Evolutionary conservation across 208 protist species (phyloP), one percentile per base, ranked within the genome.

Genomic region (Wallacemonas sp.): DNA sequence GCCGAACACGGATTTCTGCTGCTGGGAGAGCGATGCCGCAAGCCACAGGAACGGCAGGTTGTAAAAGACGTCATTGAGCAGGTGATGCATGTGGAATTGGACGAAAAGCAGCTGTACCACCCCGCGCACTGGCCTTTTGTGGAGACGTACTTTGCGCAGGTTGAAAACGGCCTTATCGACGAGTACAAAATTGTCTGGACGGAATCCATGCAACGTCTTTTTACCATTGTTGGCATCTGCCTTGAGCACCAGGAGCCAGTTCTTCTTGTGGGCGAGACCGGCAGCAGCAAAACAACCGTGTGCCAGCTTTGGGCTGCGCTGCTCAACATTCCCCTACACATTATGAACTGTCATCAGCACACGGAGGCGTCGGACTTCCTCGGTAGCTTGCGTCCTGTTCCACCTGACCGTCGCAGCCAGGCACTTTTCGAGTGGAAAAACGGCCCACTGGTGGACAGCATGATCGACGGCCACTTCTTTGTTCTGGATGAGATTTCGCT

Each of bases 401-500:
- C 77, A 38, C 88, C 90, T 44, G 80, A 96, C 38, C 75, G 86
- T n/a, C 86, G 80, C 27, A 82, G 84, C 59, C 70, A 78, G 41
- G 80, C 76, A 4, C 72, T 99, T 15, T 99, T 99, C 76, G 81
- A 86, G 65, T 99, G 99, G 99, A 72, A 94, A 17, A 98, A 99
- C 77, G 99, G 99, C 11, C 98, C 99, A 4, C 84, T 99, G 2
- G 95, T 99, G 15, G 67, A 97, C 59, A 94, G 98, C 59, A 99
- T 99, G 98, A 76, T 96, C 8, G 31, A 89, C n/a, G 99, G 99
- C 27, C 75, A 99, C 64, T 75, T 98, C 31, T 97, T 99, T 59
- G 79, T 99, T 6, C 90, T 99, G 33, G 99, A 99, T 82, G 99
- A 99, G 83, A 99, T 99, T 59, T 99, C 98, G 3, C 87, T 99